Percentiles rank a stretch among this genome's conserved stretches.
phyloP scores from a whole-genome alignment of 2,329 filamentous ascomycete genomes.

The Davidsoniella virescens region DNA sequence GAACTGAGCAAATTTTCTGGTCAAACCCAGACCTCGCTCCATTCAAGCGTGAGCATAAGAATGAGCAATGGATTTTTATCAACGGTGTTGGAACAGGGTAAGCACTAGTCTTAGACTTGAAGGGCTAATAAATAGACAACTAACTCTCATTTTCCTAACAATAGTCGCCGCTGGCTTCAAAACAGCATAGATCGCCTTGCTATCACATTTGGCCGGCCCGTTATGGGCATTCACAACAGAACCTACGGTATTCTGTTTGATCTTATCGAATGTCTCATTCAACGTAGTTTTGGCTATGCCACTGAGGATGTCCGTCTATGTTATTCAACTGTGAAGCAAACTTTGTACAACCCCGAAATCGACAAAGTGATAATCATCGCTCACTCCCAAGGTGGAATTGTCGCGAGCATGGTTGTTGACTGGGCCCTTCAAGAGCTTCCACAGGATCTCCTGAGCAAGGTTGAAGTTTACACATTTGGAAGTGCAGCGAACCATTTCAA shows the following conservation, averaged over 20 bases:
- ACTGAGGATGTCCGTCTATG: conserved; percentile 51
- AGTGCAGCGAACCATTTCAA: conserved; percentile 71
- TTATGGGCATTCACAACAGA: conserved; percentile 60
- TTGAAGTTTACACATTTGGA: conserved; percentile 67
- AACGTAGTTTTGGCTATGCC: conserved; percentile 57
- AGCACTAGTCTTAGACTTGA: conserved; percentile 14
- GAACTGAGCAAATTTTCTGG: conserved; percentile 29
- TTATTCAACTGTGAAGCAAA: conserved; percentile 44
- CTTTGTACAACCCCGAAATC: conserved; percentile 43
- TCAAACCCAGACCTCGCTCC: conserved; percentile 38
- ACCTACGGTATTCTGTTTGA: conserved; percentile 64
- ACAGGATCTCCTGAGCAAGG: conserved; percentile 45
- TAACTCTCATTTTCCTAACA: neutral
- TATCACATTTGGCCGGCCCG: conserved; percentile 52
- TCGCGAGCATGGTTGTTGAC: conserved; percentile 56
- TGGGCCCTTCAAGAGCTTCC: conserved; percentile 60
- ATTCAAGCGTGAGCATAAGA: conserved; percentile 30
- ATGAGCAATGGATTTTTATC: conserved; percentile 66
- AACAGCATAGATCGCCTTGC: conserved; percentile 56
- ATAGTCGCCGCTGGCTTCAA: conserved; percentile 48
- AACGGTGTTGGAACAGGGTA: conserved; percentile 54
- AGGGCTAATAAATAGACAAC: conserved; percentile 11
- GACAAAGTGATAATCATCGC: conserved; percentile 58
- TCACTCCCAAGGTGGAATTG: conserved; percentile 65
- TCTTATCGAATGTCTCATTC: conserved; percentile 59